Percentiles rank a stretch among this genome's conserved stretches.
Evolutionary conservation across 1,284 basidiomycete species (phyloP).

Genomic region (Waitea zeae): DNA sequence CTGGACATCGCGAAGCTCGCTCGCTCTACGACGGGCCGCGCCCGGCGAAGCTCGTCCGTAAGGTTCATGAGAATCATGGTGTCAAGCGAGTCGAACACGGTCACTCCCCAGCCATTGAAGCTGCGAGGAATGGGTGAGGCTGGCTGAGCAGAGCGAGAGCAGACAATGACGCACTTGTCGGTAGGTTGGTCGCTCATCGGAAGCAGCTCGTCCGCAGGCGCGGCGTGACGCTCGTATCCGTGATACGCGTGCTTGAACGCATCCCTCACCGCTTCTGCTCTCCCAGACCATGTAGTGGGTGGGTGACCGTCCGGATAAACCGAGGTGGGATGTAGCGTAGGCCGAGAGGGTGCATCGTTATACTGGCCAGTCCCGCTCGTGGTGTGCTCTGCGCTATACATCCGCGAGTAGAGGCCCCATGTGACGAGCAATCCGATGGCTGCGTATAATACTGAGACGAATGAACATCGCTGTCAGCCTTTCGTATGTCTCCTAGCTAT

Average conservation of each 20-base stretch:
- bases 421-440: background rate
- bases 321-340: no score
- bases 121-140: constrained; percentile 16
- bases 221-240: constrained; percentile 39
- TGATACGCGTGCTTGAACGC: constrained; percentile 49
- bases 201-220: constrained; percentile 40
- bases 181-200: constrained; percentile 27
- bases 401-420: constrained; percentile 1
- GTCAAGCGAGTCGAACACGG: constrained; percentile 70
- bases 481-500: no score
- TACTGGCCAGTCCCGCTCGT: no score
- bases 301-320: no score
- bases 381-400: no score
- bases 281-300: constrained; percentile 26
- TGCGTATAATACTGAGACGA: constrained; percentile 5
- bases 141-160: background rate
- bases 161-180: constrained; percentile 28
- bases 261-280: constrained; percentile 35
- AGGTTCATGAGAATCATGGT: constrained; percentile 82
- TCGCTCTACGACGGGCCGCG: constrained; percentile 51
- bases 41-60: constrained; percentile 59
- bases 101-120: constrained; percentile 80
- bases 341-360: no score
- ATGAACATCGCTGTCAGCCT: background rate
- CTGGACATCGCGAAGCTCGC: constrained; percentile 27